Conservation (phyloP, 306 rosid genomes). For the Acacia confusa region DNA sequence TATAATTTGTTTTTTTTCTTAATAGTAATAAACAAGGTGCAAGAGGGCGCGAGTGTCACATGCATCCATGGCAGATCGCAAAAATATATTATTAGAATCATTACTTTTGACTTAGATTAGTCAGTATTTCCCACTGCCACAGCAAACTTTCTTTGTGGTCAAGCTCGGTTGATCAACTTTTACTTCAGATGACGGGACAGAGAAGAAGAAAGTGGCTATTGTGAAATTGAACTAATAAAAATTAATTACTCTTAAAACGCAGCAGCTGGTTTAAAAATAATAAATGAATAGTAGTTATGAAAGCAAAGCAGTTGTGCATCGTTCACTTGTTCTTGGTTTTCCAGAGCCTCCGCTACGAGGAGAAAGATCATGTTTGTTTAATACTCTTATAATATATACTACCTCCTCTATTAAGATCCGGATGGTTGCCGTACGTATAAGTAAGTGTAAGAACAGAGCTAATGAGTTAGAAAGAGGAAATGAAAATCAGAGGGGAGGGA, state of each 20-base stretch:
- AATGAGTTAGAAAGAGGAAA: not conserved
- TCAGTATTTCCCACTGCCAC: not conserved
- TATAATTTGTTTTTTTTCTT: not conserved
- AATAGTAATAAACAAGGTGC: not conserved
- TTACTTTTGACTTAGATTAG: not conserved
- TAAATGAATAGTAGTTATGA: not conserved
- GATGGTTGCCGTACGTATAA: not conserved
- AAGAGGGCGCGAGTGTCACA: not conserved
- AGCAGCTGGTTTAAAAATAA: not conserved
- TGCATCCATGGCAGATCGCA: not conserved
- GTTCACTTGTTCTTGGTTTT: not conserved
- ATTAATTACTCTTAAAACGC: not conserved
- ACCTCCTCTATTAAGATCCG: no score
- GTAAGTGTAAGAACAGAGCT: not conserved
- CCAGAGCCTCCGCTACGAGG: not conserved
- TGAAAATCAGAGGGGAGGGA: not conserved
- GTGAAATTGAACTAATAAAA: not conserved
- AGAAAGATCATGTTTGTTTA: not conserved
- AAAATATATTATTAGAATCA: no score
- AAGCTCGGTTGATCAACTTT: not conserved
- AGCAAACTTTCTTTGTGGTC: not conserved
- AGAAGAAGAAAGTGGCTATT: not conserved
- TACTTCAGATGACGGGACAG: not conserved
- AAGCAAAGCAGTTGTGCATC: not conserved
- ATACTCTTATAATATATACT: not conserved